A percentile compares a stretch with the other conserved stretches of the same genome.
Evolutionary conservation across 1,284 basidiomycete genomes (phyloP).

Genomic region (Termitomyces sp.): DNA sequence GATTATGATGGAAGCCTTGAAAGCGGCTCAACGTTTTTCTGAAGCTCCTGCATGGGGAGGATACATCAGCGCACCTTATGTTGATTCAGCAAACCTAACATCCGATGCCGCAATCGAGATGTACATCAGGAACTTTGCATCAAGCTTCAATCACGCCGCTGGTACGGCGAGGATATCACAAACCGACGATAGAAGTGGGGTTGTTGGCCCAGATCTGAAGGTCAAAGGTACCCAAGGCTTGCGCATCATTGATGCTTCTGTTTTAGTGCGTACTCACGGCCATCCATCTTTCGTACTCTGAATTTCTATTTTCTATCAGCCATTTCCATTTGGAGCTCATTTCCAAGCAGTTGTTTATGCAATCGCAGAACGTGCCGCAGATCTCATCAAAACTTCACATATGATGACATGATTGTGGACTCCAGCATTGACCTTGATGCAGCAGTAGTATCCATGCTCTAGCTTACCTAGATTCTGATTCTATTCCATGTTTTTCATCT

Average conservation of each 20-base stretch:
- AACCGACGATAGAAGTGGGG: constrained; percentile 22
- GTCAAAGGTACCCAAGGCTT: constrained; percentile 41
- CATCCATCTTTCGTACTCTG: background rate
- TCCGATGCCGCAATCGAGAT: constrained; percentile 35
- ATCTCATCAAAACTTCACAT: constrained; percentile 15
- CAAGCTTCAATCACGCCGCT: constrained; percentile 38
- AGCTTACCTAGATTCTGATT: too few species aligned
- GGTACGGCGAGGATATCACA: constrained; percentile 32
- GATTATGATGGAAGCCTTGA: constrained; percentile 22
- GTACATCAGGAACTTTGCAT: constrained; percentile 29
- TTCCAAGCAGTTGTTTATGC: constrained; percentile 24
- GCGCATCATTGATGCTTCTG: constrained; percentile 43
- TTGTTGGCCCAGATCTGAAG: constrained; percentile 36
- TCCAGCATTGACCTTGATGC: too few species aligned
- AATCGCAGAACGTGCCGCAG: constrained; percentile 25
- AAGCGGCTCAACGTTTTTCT: constrained; percentile 23
- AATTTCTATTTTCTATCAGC: constrained; percentile 8
- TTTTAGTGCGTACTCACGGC: background rate
- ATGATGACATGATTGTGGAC: too few species aligned
- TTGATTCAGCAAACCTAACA: constrained; percentile 22
- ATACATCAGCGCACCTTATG: constrained; percentile 27
- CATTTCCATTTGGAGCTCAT: constrained; percentile 20
- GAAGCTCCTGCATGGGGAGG: constrained; percentile 25
- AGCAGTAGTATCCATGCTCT: too few species aligned
- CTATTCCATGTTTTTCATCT: too few species aligned